Conservation (phyloP, 179 eudicot genomes). For the Pouteria campechiana region DNA sequence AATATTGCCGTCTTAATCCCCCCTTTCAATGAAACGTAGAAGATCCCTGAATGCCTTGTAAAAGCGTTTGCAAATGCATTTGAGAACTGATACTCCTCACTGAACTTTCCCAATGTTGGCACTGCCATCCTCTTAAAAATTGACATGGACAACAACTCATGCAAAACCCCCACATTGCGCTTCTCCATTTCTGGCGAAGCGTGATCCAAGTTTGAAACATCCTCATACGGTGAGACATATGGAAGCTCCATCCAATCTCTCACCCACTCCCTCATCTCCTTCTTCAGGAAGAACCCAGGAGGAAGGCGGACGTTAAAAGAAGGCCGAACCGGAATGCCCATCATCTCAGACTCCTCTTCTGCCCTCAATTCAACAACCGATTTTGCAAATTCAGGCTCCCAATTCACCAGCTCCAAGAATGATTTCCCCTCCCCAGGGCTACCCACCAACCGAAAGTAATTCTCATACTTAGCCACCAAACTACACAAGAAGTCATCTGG, state of each 20-base stretch:
- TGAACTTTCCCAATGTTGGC: slow-evolving; percentile 63
- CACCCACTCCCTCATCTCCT: slow-evolving; percentile 92
- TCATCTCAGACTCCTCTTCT: slow-evolving; percentile 50
- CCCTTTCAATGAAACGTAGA: slow-evolving; percentile 67
- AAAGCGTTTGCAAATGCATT: slow-evolving; percentile 68
- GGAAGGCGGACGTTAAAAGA: slow-evolving; percentile 60
- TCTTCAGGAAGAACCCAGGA: slow-evolving; percentile 53
- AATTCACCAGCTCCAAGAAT: slow-evolving; percentile 53
- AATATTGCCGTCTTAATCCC: slow-evolving; percentile 77
- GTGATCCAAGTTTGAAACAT: slow-evolving; percentile 38
- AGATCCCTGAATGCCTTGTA: slow-evolving; percentile 77
- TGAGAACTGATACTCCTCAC: slow-evolving; percentile 67
- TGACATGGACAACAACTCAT: slow-evolving; percentile 67
- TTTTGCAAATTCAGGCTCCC: slow-evolving; percentile 48
- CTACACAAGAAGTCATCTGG: slow-evolving; percentile 53
- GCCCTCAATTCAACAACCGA: slow-evolving; percentile 54
- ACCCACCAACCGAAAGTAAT: slow-evolving; percentile 51
- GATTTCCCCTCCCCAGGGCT: slow-evolving; percentile 25
- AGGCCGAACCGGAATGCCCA: slow-evolving; percentile 64
- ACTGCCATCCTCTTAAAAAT: slow-evolving; percentile 65
- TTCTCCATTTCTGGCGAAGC: slow-evolving; percentile 80
- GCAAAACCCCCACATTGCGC: slow-evolving; percentile 80
- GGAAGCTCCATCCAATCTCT: slow-evolving; percentile 93
- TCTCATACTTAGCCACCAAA: slow-evolving; percentile 37
- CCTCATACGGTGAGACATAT: slow-evolving; percentile 71